Evolutionary conservation across 1,139 yeast species (phyloP).

Genomic region (Pichia sp.): DNA sequence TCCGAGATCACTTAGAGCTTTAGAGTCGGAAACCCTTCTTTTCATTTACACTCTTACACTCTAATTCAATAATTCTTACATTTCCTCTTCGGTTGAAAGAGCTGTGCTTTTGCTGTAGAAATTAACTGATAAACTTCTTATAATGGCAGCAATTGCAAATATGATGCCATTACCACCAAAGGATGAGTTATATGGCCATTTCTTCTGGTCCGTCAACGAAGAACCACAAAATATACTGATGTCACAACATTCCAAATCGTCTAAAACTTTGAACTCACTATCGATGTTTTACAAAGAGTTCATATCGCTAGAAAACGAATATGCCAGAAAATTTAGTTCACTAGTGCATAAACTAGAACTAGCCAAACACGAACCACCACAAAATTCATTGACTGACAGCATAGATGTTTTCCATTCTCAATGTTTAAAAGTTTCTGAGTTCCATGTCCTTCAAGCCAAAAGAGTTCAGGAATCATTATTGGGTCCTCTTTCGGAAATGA

Average conservation of each 20-base stretch:
- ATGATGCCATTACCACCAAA: neutral
- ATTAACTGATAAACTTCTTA: too few species aligned
- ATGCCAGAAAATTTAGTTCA: conserved; percentile 43
- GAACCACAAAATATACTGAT: conserved; percentile 30
- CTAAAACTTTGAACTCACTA: conserved; percentile 35
- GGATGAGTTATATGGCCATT: conserved; percentile 13
- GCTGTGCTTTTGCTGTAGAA: too few species aligned
- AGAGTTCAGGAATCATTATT: conserved; percentile 32
- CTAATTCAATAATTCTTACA: too few species aligned
- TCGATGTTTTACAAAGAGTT: conserved; percentile 41
- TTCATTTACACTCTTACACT: too few species aligned
- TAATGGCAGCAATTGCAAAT: too few species aligned
- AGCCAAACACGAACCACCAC: conserved; percentile 54
- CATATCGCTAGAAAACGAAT: conserved; percentile 64
- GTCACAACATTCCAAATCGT: conserved; percentile 38
- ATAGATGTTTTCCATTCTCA: conserved; percentile 53
- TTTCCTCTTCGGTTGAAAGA: too few species aligned
- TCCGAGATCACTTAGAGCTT: too few species aligned
- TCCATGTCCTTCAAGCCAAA: conserved; percentile 38
- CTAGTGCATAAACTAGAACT: conserved; percentile 39
- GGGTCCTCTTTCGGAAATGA: conserved; percentile 35
- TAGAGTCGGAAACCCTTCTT: too few species aligned
- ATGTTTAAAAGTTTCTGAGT: conserved; percentile 40
- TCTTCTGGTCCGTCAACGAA: conserved; percentile 29
- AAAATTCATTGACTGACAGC: conserved; percentile 42